These are phyloP conservation scores for Dissophora ornata DNA, from an alignment of 192 early-diverging fungal species.

Conservation along the genomic window DNA sequence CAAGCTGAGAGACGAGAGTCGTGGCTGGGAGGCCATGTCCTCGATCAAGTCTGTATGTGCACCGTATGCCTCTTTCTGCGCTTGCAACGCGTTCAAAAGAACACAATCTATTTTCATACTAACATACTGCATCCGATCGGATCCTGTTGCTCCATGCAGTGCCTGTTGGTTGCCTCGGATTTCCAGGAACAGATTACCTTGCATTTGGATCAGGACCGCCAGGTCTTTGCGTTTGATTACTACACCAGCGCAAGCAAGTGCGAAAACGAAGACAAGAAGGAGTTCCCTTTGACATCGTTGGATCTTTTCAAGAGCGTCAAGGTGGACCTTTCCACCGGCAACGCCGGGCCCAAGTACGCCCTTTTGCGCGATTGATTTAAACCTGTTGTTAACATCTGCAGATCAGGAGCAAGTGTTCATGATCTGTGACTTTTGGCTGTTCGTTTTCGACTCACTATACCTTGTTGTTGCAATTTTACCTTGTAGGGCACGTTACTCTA, in stretches of 20 bases:
- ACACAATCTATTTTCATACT: too few species aligned
- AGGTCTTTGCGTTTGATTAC: constrained; percentile 49
- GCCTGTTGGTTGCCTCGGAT: constrained; percentile 39
- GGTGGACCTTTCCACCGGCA: constrained; percentile 9
- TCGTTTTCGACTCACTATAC: too few species aligned
- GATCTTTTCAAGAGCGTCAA: constrained; percentile 39
- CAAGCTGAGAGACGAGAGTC: constrained; percentile 38
- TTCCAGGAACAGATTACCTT: constrained; percentile 37
- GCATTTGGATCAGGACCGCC: constrained; percentile 37
- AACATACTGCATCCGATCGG: too few species aligned
- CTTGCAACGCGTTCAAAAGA: too few species aligned
- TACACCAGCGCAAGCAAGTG: constrained; percentile 26
- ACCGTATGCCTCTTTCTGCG: too few species aligned
- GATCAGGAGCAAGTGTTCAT: too few species aligned
- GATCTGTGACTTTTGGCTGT: too few species aligned
- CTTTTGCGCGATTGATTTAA: too few species aligned
- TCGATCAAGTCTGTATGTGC: constrained; percentile 52
- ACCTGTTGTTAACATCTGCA: neutral
- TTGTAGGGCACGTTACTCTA: constrained; percentile 25
- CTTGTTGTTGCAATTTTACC: neutral
- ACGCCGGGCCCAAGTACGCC: constrained; percentile 33
- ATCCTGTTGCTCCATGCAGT: too few species aligned
- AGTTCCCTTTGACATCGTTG: constrained; percentile 25
- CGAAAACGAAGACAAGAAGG: constrained; percentile 8
- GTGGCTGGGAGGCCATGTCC: constrained; percentile 45